Evolutionary conservation across 805 yeast genomes (phyloP).

Genomic region (Lachancea sp.): DNA sequence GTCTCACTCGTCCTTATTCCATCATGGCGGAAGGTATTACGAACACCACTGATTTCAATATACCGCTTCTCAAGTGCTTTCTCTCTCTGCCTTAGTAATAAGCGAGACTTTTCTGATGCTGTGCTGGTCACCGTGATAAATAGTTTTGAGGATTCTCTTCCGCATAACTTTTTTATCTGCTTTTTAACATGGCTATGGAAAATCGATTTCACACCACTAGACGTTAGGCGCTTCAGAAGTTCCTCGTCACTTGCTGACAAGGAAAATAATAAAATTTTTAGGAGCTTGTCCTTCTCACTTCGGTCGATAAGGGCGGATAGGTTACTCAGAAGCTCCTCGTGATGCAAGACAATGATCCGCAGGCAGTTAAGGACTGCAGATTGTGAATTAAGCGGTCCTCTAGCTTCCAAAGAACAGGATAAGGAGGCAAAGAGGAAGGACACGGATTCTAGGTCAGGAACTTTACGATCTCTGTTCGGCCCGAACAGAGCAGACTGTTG

Average conservation of each 20-base stretch:
- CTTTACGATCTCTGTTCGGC: slow-evolving; percentile 30
- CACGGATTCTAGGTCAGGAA: slow-evolving; percentile 25
- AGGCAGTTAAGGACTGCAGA: slow-evolving; percentile 24
- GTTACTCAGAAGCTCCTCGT: slow-evolving; percentile 25
- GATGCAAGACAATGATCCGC: slow-evolving; percentile 31
- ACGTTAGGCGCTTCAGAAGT: background rate
- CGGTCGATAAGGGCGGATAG: slow-evolving; percentile 27
- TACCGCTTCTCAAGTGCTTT: slow-evolving; percentile 15
- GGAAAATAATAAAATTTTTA: background rate
- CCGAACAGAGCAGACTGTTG: slow-evolving; percentile 30
- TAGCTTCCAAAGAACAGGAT: background rate
- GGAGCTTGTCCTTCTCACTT: slow-evolving; percentile 11
- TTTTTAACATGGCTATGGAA: background rate
- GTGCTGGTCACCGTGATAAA: background rate
- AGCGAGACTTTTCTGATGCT: background rate
- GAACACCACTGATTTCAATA: slow-evolving; percentile 13
- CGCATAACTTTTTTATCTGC: background rate
- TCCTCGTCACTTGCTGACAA: slow-evolving; percentile 8
- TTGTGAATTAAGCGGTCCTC: background rate
- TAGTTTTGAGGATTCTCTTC: background rate
- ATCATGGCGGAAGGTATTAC: slow-evolving; percentile 28
- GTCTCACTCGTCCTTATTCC: slow-evolving; percentile 33
- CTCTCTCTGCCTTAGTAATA: slow-evolving; percentile 11
- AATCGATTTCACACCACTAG: background rate
- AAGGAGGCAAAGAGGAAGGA: background rate